phyloP scores from a whole-genome alignment of 306 rosid species.

The Delonix regia region DNA sequence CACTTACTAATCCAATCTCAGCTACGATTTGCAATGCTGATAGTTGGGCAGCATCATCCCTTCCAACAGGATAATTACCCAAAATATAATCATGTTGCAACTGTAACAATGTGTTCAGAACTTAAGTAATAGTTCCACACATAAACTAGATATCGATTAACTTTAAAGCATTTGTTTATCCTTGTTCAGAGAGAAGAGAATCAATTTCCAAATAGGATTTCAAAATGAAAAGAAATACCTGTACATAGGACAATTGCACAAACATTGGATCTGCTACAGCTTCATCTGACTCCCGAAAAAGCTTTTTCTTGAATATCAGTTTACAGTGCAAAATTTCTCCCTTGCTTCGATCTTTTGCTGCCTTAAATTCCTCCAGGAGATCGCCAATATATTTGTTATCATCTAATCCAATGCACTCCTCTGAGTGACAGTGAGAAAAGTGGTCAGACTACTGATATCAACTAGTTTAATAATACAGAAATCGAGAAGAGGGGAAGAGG shows the following conservation, averaged over 20 bases:
- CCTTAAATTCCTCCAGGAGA: constrained; percentile 82
- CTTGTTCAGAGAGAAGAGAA: not conserved
- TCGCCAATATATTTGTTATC: constrained; percentile 93
- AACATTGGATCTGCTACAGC: constrained; percentile 91
- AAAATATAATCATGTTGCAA: constrained; percentile 91
- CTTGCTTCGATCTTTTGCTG: constrained; percentile 86
- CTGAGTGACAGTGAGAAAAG: constrained; percentile 54
- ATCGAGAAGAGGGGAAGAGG: constrained; percentile 25
- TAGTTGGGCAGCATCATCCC: constrained; percentile 89
- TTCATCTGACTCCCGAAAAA: constrained; percentile 97
- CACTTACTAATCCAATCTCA: constrained; percentile 72
- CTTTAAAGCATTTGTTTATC: not conserved
- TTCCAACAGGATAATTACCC: constrained; percentile 95
- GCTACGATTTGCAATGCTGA: constrained; percentile 92
- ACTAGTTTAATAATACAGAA: constrained; percentile 22
- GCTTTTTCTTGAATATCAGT: constrained; percentile 76
- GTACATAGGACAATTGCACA: constrained; percentile 89
- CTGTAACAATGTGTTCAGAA: constrained; percentile 55
- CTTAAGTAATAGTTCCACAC: constrained; percentile 16
- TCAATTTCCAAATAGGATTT: not conserved
- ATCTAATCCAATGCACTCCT: constrained; percentile 86
- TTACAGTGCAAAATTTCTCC: constrained; percentile 95
- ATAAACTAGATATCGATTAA: constrained; percentile 14
- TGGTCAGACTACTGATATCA: constrained; percentile 37
- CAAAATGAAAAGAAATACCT: constrained; percentile 52